Evolutionary conservation across 176 grass and related monocot species (phyloP), one percentile per base, ranked within the genome.

Genomic region (Carex myosuroides): DNA sequence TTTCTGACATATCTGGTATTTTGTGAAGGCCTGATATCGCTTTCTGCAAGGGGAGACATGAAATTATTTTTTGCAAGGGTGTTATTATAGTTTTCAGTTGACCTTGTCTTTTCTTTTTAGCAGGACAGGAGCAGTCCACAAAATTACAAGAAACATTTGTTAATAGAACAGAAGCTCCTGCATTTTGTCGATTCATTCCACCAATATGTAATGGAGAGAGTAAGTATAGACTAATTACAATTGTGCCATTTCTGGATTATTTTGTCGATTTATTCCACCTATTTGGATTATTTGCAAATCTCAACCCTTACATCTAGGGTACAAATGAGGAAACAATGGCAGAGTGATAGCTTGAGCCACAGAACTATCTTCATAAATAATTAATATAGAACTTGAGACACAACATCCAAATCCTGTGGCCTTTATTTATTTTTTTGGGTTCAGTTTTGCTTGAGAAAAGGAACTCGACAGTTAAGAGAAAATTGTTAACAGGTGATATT

Each of bases 141-240:
- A 26, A 91, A 91, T 90, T 89, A 93, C 73, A 93, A 98, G 64
- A 89, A 91, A 39, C 95, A 98, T 82, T 80, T 94, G 30, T 93
- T 98, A 86, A 85, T 98, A 67, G 91, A 86, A n/a, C 92, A 98
- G 89, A 98, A 98, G 86, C 92, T 95, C 53, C 91, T 98, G 6
- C 90, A 98, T 89, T 98, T 98, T 82, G 91, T 98, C 0, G 88
- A 95, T 75, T 87, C 91, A 62, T 95, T 98, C 82, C 92, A 95
- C 88, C 95, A 95, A 50, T 95, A 93, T 55, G 95, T 98, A 61
- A 95, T 95, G 91, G 92, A 98, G 17, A 57, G 83, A 79, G 92
- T 94, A 90, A 91, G 86, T 86, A 90, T 16, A 13, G 57, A 84
- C 9, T 71, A 75, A n/a, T 20, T 65, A 14, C 57, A 39, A 12